Evolutionary conservation across 768 basidiomycete species (phyloP).

Genomic region (Russula griseocarnosa): DNA sequence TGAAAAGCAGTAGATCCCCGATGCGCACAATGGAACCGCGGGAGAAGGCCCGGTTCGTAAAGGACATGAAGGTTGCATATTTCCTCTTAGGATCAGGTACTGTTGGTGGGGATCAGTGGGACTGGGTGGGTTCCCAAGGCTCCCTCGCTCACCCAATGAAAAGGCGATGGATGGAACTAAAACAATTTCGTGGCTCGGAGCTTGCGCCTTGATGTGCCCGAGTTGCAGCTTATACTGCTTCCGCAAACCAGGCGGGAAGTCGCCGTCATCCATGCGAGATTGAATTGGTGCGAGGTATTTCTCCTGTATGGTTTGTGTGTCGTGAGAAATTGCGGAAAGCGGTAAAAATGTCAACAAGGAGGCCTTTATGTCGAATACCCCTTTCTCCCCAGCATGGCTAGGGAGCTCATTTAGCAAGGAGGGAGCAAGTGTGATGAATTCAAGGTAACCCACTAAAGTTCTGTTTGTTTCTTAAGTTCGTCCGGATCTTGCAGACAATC

Average conservation of each 20-base stretch:
- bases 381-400: not conserved
- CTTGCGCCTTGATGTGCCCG: slow-evolving; percentile 9
- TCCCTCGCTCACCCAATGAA: slow-evolving; percentile 1
- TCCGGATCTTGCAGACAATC: slow-evolving; percentile 20
- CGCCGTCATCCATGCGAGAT: slow-evolving; percentile 2
- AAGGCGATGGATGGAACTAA: not conserved
- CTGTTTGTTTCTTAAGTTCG: slow-evolving; percentile 13
- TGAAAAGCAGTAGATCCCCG: not conserved
- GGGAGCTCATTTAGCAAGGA: not conserved
- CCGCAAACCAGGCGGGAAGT: slow-evolving; percentile 14
- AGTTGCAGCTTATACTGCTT: slow-evolving; percentile 25
- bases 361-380: not conserved
- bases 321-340: slow-evolving; percentile 7
- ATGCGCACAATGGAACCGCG: slow-evolving; percentile 27
- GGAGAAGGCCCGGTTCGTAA: slow-evolving; percentile 22
- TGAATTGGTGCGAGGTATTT: slow-evolving; percentile 15
- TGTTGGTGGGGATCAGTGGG: not conserved
- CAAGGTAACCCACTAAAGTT: slow-evolving; percentile 16
- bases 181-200: slow-evolving; percentile 16
- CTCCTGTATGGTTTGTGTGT: slow-evolving; percentile 13
- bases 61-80: not conserved
- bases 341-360: slow-evolving; percentile 16
- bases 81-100: slow-evolving; percentile 16
- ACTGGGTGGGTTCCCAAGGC: too few relatives aligned
- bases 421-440: not conserved